A percentile compares a stretch with the other conserved stretches of the same genome.
Evolutionary conservation across 108 stramenopile species (phyloP).

Genomic region (Schizochytrium sp.): DNA sequence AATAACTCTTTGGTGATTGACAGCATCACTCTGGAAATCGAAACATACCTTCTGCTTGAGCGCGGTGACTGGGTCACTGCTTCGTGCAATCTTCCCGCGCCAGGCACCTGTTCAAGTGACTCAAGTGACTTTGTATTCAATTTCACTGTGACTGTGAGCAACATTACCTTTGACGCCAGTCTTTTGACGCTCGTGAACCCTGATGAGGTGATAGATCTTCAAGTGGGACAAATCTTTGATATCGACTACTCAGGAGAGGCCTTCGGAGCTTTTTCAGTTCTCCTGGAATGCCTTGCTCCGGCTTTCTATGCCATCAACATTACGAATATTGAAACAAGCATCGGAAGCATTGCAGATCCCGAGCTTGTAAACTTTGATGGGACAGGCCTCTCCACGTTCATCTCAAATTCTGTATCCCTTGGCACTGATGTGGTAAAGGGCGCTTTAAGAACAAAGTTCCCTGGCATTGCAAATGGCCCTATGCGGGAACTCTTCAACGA

Average conservation of each 20-base stretch:
- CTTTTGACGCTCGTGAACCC: slow-evolving; percentile 28
- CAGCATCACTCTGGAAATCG: background rate
- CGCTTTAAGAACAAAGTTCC: slow-evolving; percentile 25
- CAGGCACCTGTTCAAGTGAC: slow-evolving; percentile 5
- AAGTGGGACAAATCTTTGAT: slow-evolving; percentile 3
- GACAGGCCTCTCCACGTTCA: background rate
- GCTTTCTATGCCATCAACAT: slow-evolving; percentile 22
- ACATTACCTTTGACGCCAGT: background rate
- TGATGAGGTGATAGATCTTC: background rate
- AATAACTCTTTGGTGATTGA: background rate
- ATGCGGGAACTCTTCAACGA: slow-evolving; percentile 40
- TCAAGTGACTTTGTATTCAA: background rate
- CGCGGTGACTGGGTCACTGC: slow-evolving; percentile 54
- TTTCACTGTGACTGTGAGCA: background rate
- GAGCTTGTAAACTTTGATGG: slow-evolving; percentile 7
- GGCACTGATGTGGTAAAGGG: slow-evolving; percentile 10
- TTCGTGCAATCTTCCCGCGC: slow-evolving; percentile 10
- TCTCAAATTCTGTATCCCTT: background rate
- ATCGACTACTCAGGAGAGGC: background rate
- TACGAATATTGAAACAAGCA: slow-evolving; percentile 17
- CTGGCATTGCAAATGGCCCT: slow-evolving; percentile 52
- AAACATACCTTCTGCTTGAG: background rate
- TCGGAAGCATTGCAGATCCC: background rate
- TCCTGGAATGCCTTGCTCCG: background rate
- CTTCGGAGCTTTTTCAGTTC: background rate